Evolutionary conservation across 1,284 basidiomycete genomes (phyloP), one percentile per base, ranked within the genome.

Genomic region (Hortiboletus rubellus): DNA sequence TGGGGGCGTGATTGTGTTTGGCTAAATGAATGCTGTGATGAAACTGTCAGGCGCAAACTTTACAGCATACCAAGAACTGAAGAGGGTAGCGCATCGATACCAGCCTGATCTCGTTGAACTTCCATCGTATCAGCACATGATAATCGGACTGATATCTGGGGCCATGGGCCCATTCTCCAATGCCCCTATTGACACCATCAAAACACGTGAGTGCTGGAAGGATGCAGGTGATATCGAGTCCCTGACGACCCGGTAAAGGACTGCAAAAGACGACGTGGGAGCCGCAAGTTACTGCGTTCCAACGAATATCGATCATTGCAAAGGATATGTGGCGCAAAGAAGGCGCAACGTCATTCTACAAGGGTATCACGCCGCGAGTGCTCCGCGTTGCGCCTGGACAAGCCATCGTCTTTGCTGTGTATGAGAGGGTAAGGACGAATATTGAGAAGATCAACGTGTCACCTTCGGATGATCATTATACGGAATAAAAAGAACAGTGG

Each of bases 161-260:
- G 97, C 96, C 6, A 95, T 97, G 86, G 96, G 96, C 36, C 96
- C 96, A 14, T 93, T 98, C 75, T 96, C 94, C 31, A 98, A 98
- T 66, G 96, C 96, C 7, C 96, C 96, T 1, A 96, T 98, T 61
- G 96, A 98, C 77, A 98, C 96, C 3, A 98, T 98, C 73, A 98
- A 98, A 76, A 98, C 95, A 52, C 86, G 91, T 89, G 71, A 65
- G 86, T 79, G 46, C 27, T 47, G 46, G 46, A 38, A 17, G 36
- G n/a, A 15, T 53, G 51, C 36, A 72, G 69, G 43, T 31, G 24
- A 27, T 12, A n/a, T 22, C 14, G 34, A 14, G 31, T 18, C 40
- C n/a, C 60, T 60, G 38, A 68, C 46, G n/a, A 34, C 37, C 42
- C 18, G 33, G 30, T 24, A 38, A 67, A 91, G 89, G 89, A 51